Base-by-base conservation (phyloP, 202 grass and related monocot species). In the Schoenoplectus tabernaemontani region DNA sequence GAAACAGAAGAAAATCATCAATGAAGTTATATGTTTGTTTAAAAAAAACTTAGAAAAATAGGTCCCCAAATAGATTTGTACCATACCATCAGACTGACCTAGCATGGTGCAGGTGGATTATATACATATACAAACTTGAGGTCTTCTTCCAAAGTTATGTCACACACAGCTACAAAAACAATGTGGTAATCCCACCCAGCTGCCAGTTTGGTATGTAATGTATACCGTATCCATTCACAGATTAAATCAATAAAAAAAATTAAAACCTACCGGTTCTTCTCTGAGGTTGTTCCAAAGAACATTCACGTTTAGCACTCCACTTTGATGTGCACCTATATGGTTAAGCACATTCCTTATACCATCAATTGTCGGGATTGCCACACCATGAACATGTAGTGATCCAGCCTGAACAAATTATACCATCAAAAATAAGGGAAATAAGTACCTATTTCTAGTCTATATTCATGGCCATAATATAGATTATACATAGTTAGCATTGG, bases 261-360 rank as follows among this genome's bases (percentile, higher is more conserved):
- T 56, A 69, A 67, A 58, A 77, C 82, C 84, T 93, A 96, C 96
- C n/a, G 96, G 96, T 88, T 99, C 96, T 86, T 99, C 96, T 34
- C 92, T 90, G 41, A 99, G 92, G 80, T 93, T 99, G 56, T 99
- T 90, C 96, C 96, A 99, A 46, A 99, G 83, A 44, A 99, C 87
- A 57, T 66, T 70, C 39, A 85, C 89, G 66, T 99, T 83, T 37
- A 95, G 42, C n/a, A 20, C 87, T 83, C 90, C 87, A 23, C 90
- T 89, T 83, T 87, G 90, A 80, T 86, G 80, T 41, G 90, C 88
- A 77, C 96, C 96, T 62, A 99, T 93, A 82, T 99, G 92, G 84
- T 92, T 87, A 48, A 99, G 82, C 54, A 99, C 96, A 85, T 99
- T 99, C 80, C 81, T 87, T 59, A 99, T 99, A 72, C 96, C 96